A percentile compares a stretch with the other conserved stretches of the same genome.
phyloP scores from a whole-genome alignment of 2,329 filamentous ascomycete genomes.

The Teratosphaeriaceae sp. region DNA sequence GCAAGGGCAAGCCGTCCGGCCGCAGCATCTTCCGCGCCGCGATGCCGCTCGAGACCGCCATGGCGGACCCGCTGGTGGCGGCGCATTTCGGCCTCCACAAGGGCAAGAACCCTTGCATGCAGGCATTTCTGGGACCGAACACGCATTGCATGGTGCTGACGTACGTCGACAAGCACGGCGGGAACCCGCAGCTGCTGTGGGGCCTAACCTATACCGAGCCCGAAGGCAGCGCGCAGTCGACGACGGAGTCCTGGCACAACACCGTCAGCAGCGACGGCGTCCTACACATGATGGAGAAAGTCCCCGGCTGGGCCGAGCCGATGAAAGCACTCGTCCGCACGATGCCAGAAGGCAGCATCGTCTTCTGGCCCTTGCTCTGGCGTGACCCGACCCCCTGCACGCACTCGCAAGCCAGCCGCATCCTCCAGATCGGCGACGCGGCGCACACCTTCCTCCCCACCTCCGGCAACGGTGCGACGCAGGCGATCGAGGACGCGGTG shows the following conservation, averaged over 20 bases:
- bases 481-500: slow-evolving; percentile 48
- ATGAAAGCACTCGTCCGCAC: slow-evolving; percentile 40
- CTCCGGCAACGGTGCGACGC: slow-evolving; percentile 48
- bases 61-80: slow-evolving; percentile 13
- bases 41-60: slow-evolving; percentile 14
- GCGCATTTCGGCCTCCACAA: slow-evolving; percentile 14
- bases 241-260: slow-evolving; percentile 41
- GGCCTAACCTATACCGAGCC: slow-evolving; percentile 44
- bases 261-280: slow-evolving; percentile 32
- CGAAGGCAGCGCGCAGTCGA: slow-evolving; percentile 4
- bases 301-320: slow-evolving; percentile 34
- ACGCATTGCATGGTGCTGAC: slow-evolving; percentile 27
- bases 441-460: slow-evolving; percentile 50
- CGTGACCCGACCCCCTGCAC: slow-evolving; percentile 47
- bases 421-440: slow-evolving; percentile 48
- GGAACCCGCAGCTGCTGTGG: slow-evolving; percentile 39
- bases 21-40: slow-evolving; percentile 16
- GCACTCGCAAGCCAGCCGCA: slow-evolving; percentile 43
- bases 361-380: slow-evolving; percentile 52
- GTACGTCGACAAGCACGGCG: slow-evolving; percentile 43
- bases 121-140: slow-evolving; percentile 18
- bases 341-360: slow-evolving; percentile 26
- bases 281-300: slow-evolving; percentile 11
- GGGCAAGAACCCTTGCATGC: slow-evolving; percentile 11
- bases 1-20: slow-evolving; percentile 15